Evolutionary conservation across 257 asterid species (phyloP).

Genomic region (Thymus mandschuricus): DNA sequence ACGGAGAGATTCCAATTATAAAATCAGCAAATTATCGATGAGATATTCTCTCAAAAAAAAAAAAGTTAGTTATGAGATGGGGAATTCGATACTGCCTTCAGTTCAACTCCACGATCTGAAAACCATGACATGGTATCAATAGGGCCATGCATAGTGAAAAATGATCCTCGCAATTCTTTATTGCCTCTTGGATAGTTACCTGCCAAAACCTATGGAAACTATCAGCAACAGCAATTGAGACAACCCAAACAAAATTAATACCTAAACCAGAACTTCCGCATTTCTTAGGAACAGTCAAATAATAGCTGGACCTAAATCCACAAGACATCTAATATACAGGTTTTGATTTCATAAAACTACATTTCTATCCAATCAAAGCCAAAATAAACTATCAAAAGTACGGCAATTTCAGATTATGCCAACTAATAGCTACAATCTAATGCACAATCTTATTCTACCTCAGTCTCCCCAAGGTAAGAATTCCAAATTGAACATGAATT

Average conservation of each 20-base stretch:
- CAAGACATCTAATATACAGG: too few species aligned
- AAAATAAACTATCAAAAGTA: background rate
- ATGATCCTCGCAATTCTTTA: conserved; percentile 90
- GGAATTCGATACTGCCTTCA: conserved; percentile 54
- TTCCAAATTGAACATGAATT: too few species aligned
- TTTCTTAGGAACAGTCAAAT: conserved; percentile 3
- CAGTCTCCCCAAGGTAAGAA: too few species aligned
- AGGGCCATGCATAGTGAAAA: conserved; percentile 82
- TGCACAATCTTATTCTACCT: too few species aligned
- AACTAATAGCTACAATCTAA: too few species aligned
- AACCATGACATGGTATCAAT: conserved; percentile 94
- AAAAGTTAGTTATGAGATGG: conserved; percentile 19
- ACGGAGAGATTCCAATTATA: background rate
- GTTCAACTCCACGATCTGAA: conserved; percentile 72
- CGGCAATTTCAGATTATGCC: background rate
- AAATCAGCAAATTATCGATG: background rate
- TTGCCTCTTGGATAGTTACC: conserved; percentile 91
- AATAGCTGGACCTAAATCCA: background rate
- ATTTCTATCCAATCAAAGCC: conserved; percentile 16
- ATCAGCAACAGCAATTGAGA: conserved; percentile 25
- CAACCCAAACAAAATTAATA: conserved; percentile 2
- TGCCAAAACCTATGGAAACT: conserved; percentile 63
- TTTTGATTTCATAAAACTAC: background rate
- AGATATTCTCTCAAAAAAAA: background rate
- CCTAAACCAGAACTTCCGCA: conserved; percentile 8